These are phyloP conservation scores for Cicer arietinum DNA, from an alignment of 306 rosid genomes.

Conservation along the genomic window DNA sequence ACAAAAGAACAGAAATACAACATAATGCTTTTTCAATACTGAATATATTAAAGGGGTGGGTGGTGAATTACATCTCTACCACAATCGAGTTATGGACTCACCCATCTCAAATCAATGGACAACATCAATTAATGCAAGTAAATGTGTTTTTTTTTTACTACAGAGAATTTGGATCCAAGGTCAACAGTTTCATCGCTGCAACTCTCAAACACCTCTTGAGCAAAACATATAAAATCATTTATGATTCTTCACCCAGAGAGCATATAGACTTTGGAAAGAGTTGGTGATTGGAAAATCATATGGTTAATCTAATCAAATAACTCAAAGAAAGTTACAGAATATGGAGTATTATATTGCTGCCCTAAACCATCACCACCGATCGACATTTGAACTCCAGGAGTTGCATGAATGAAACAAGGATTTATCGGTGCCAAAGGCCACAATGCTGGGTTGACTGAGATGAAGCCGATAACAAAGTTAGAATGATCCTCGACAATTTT, in stretches of 20 bases:
- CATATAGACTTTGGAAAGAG: not conserved
- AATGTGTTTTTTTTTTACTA: no score
- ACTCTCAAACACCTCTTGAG: no score
- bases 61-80: conserved; percentile 14
- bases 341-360: conserved; percentile 89
- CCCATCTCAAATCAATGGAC: no score
- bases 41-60: not conserved
- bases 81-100: not conserved
- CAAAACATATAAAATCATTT: no score
- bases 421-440: conserved; percentile 80
- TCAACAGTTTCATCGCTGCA: no score
- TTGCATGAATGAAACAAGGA: conserved; percentile 83
- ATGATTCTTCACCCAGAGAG: not conserved
- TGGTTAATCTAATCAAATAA: conserved; percentile 3
- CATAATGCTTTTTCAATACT: not conserved
- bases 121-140: no score
- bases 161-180: no score
- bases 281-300: not conserved
- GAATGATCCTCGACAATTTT: conserved; percentile 86
- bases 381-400: conserved; percentile 83
- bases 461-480: conserved; percentile 89
- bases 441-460: conserved; percentile 87
- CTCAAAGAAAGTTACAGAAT: conserved; percentile 66
- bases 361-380: conserved; percentile 86
- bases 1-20: conserved; percentile 1